phyloP scores from a whole-genome alignment of 2,329 filamentous ascomycete species.

The Fusarium pseudocircinatum region DNA sequence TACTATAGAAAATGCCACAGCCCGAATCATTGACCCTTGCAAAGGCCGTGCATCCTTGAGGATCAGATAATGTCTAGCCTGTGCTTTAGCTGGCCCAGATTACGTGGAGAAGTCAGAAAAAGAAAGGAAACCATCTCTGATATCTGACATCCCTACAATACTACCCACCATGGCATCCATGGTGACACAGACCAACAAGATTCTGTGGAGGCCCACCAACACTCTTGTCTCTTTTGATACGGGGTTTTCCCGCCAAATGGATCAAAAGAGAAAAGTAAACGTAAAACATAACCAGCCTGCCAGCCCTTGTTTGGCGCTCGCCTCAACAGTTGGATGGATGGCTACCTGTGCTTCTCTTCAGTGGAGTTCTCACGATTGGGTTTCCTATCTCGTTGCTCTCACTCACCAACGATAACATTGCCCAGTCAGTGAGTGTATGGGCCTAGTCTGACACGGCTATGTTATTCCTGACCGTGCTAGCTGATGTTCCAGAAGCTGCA shows the following conservation, averaged over 20 bases:
- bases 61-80: not conserved
- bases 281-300: not conserved
- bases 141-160: not conserved
- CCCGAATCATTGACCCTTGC: not conserved
- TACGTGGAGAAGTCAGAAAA: not conserved
- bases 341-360: not conserved
- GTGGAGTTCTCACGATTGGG: not conserved
- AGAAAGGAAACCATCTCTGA: not conserved
- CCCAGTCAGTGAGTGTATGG: not conserved
- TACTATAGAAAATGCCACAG: not conserved
- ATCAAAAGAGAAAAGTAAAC: not conserved
- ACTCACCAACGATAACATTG: not conserved
- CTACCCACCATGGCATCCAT: not conserved
- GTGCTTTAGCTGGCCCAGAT: not conserved
- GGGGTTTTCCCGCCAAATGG: not conserved
- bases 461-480: not conserved
- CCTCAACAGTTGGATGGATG: not conserved
- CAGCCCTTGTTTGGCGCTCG: not conserved
- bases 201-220: not conserved
- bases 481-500: not conserved
- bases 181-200: not conserved
- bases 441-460: not conserved
- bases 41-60: not conserved
- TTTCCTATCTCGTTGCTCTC: conserved; percentile 15
- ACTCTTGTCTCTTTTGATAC: not conserved